Evolutionary conservation across 1,284 basidiomycete species (phyloP), one percentile per base, ranked within the genome.

Genomic region (Laetiporus sulphureus): DNA sequence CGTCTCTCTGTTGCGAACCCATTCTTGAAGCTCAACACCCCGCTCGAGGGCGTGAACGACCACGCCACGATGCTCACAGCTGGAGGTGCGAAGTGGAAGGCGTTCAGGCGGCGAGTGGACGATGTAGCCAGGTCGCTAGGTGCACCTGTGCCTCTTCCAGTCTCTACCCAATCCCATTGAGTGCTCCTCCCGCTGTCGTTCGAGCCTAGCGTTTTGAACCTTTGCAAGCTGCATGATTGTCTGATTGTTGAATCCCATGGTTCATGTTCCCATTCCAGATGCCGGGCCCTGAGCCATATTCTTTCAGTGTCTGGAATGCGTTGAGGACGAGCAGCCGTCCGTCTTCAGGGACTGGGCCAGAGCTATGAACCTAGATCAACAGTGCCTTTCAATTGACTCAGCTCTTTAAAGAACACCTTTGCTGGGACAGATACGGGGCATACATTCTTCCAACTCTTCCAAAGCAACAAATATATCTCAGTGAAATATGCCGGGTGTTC

Each of bases 381-480:
- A 15, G 41, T 54, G 71, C 81, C 82, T 72, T 84, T 68, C 52
- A 64, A 77, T 83, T 90, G 86, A 89, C 86, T 83, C 77, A 79
- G 75, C 65, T 73, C 66, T 67, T 61, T 62, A 48, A 56, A 86
- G 73, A 63, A 56, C 52, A 67, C 81, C 61, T 67, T 66, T 65
- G 69, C 68, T 83, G 79, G 77, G 86, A 90, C 86, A 90, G 87
- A 90, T 90, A 88, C 86, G 87, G 74, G 84, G 85, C 79, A 69
- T 50, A 90, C 72, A 90, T 8, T 13, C 13, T 13, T 8, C 25
- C 7, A 27, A 27, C 25, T 7, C 25, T 13, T 7, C 25, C 13
- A 27, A n/a, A n/a, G n/a, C n/a, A n/a, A n/a, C n/a, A n/a, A n/a
- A n/a, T n/a, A n/a, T n/a, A n/a, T n/a, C n/a, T n/a, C n/a, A n/a